A percentile compares a stretch with the other conserved stretches of the same genome.
These are phyloP conservation scores for Bipolaris victoriae DNA, from an alignment of 2,329 filamentous ascomycete genomes.

Conservation along the genomic window DNA sequence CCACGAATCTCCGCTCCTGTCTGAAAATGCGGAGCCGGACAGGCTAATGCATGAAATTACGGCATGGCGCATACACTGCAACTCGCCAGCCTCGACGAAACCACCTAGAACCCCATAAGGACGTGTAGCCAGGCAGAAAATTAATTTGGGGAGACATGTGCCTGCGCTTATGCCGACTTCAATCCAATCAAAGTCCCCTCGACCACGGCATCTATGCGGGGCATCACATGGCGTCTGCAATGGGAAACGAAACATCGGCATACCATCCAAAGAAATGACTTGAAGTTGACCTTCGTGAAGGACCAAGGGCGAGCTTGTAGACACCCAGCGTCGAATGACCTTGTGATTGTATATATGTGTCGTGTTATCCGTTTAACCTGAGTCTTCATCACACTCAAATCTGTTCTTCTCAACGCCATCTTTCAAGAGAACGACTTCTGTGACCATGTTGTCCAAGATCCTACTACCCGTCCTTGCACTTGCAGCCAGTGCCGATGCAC, in stretches of 20 bases:
- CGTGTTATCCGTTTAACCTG: neutral
- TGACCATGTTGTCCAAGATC: conserved; percentile 28
- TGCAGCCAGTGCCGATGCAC: conserved; percentile 29
- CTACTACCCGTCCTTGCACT: conserved; percentile 25
- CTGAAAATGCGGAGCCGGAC: conserved; percentile 2
- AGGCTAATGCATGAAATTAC: conserved; percentile 4
- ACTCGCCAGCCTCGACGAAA: neutral
- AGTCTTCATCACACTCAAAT: neutral
- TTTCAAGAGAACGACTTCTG: neutral
- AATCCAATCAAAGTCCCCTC: conserved; percentile 5
- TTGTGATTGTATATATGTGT: neutral
- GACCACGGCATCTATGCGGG: neutral
- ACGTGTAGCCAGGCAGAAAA: neutral
- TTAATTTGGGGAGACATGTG: neutral
- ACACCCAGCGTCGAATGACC: neutral
- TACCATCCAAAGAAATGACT: neutral
- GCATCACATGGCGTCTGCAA: neutral
- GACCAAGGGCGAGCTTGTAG: neutral
- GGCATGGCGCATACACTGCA: neutral
- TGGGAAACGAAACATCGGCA: conserved; percentile 1
- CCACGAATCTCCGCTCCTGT: conserved; percentile 13
- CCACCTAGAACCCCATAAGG: neutral
- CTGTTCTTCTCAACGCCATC: neutral
- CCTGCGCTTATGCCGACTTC: conserved; percentile 5
- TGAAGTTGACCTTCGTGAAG: neutral